Percentiles rank a stretch among this genome's conserved stretches.
Evolutionary conservation across 768 basidiomycete genomes (phyloP).

Genomic region (Suillus fuscotomentosus): DNA sequence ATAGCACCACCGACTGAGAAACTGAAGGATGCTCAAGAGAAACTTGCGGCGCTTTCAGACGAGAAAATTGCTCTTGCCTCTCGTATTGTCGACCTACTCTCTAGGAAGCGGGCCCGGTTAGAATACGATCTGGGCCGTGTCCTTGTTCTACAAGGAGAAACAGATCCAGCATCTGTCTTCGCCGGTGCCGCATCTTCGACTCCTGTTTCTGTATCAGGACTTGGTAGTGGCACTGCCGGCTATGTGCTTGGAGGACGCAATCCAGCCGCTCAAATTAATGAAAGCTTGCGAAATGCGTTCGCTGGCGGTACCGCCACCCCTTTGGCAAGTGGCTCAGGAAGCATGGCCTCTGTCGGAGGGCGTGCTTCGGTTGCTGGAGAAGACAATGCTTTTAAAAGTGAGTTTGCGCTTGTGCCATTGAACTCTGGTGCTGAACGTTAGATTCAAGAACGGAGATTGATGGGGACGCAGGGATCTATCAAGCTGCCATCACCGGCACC

Average conservation of each 20-base stretch:
- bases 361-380: slow-evolving; percentile 19
- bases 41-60: slow-evolving; percentile 31
- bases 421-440: slow-evolving; percentile 4
- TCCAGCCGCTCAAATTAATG: slow-evolving; percentile 40
- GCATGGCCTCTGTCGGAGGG: slow-evolving; percentile 6
- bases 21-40: slow-evolving; percentile 27
- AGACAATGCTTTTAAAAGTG: slow-evolving; percentile 30
- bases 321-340: slow-evolving; percentile 10
- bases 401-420: background rate
- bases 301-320: slow-evolving; percentile 25
- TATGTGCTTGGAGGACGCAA: slow-evolving; percentile 36
- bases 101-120: slow-evolving; percentile 44
- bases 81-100: slow-evolving; percentile 43
- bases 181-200: slow-evolving; percentile 25
- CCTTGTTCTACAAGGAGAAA: slow-evolving; percentile 44
- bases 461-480: slow-evolving; percentile 28
- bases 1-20: slow-evolving; percentile 28
- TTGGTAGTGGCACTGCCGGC: slow-evolving; percentile 17
- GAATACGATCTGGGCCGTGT: slow-evolving; percentile 46
- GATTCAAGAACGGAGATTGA: slow-evolving; percentile 29
- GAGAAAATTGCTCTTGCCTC: slow-evolving; percentile 43
- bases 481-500: slow-evolving; percentile 35
- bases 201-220: slow-evolving; percentile 13
- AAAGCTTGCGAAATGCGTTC: slow-evolving; percentile 36
- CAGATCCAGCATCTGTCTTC: slow-evolving; percentile 32